Evolutionary conservation across 1,284 basidiomycete genomes (phyloP).

Genomic region (Rhodotorula sp.): DNA sequence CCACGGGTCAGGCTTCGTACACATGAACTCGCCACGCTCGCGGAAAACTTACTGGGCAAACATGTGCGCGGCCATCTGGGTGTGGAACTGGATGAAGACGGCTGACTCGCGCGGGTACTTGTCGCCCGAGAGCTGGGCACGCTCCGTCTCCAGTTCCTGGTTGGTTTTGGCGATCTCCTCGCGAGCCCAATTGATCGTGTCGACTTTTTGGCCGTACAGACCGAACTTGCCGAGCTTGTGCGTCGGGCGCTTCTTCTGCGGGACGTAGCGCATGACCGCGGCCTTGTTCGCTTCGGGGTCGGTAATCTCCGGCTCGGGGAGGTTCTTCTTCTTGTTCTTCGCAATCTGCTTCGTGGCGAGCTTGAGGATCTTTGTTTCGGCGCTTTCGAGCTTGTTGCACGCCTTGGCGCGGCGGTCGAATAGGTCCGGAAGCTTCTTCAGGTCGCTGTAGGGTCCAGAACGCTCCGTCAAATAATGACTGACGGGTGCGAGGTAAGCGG

Average conservation of each 20-base stretch:
- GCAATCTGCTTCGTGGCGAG: slow-evolving; percentile 62
- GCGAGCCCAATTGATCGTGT: slow-evolving; percentile 80
- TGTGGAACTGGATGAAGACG: slow-evolving; percentile 86
- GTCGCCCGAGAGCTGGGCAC: slow-evolving; percentile 53
- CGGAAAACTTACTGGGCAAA: slow-evolving; percentile 53
- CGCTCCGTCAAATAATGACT: not conserved
- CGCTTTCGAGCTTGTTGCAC: slow-evolving; percentile 75
- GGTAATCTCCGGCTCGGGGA: not conserved
- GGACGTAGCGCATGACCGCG: slow-evolving; percentile 60
- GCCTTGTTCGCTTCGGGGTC: slow-evolving; percentile 27
- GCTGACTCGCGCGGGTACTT: slow-evolving; percentile 58
- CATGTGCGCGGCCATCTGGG: slow-evolving; percentile 89
- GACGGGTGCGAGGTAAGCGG: not conserved
- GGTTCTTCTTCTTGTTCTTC: slow-evolving; percentile 48
- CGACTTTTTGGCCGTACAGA: slow-evolving; percentile 74
- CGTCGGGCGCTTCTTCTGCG: slow-evolving; percentile 68
- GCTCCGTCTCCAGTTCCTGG: slow-evolving; percentile 54
- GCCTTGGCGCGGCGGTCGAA: slow-evolving; percentile 74
- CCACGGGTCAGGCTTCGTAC: slow-evolving; percentile 14
- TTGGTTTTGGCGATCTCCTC: slow-evolving; percentile 59
- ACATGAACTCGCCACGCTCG: slow-evolving; percentile 21
- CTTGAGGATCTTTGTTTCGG: slow-evolving; percentile 71
- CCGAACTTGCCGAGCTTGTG: slow-evolving; percentile 68
- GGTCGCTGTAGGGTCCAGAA: slow-evolving; percentile 53
- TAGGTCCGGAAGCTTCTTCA: slow-evolving; percentile 77